A percentile compares a stretch with the other conserved stretches of the same genome.
Conservation (phyloP, 352 stramenopile genomes). For the Globisporangium paroecandrum region DNA sequence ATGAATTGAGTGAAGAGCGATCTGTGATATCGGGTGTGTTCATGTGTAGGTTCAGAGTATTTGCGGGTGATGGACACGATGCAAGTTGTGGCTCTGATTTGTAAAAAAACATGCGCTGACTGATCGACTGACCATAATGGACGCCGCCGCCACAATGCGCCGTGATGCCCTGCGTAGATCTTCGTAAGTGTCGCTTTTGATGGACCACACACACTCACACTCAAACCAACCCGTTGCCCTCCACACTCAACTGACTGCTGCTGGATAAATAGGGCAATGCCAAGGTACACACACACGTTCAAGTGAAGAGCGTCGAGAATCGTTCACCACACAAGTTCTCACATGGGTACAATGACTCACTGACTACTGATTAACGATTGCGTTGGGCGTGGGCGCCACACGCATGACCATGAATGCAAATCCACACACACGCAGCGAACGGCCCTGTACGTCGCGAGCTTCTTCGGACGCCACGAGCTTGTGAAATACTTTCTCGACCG, state of each 20-base stretch:
- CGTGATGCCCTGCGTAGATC: not conserved
- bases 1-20: not conserved
- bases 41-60: not conserved
- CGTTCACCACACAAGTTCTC: not conserved
- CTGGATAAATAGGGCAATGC: too few species aligned
- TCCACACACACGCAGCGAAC: constrained; percentile 32
- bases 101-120: not conserved
- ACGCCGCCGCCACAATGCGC: not conserved
- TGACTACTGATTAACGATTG: not conserved
- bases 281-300: too few species aligned
- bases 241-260: not conserved
- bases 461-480: constrained; percentile 51
- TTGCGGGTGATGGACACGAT: not conserved
- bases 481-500: constrained; percentile 41
- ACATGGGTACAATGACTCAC: not conserved
- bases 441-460: constrained; percentile 63
- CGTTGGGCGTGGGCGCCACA: not conserved
- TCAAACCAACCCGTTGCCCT: not conserved
- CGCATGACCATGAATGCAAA: not conserved
- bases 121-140: not conserved
- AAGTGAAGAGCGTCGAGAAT: too few species aligned
- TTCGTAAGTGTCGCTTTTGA: constrained; percentile 14
- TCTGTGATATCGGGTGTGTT: constrained; percentile 4
- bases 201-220: not conserved
- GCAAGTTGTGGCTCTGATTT: constrained; percentile 1